Evolutionary conservation across 805 yeast species (phyloP), one percentile per base, ranked within the genome.

Genomic region (Nakazawaea wyomingensis): DNA sequence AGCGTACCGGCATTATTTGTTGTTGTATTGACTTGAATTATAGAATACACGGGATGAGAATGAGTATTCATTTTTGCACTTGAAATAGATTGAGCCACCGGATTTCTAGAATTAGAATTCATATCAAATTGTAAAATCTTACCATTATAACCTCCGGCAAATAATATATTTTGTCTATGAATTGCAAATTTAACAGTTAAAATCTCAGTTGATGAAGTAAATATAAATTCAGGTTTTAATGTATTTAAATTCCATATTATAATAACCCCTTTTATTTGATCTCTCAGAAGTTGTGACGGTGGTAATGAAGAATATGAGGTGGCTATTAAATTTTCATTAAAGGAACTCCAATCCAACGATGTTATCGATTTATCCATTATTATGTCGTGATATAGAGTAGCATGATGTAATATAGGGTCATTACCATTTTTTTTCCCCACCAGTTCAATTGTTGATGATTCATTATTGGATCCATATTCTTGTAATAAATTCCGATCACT

Each of bases 61-160:
- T 45, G 48, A 2, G 47, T 39, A 14, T 44, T 32, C 4, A 30
- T 16, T 14, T 37, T 31, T 6, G 32, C 22, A n/a, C 36, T 30
- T 21, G 41, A 31, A 5, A 45, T 42, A 4, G 43, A 29, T 27
- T 41, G 39, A 2, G 37, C 21, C 9, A 41, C 22, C n/a, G 48
- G 43, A 13, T 14, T 18, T 16, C 33, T 27, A 4, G 43, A 35
- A 10, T 14, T 27, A 1, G 43, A 27, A 4, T n/a, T 31, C n/a
- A 68, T 48, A 42, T 69, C 71, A 71, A 71, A 69, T 30, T 66
- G 55, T 9, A 61, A 65, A 2, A 69, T 43, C 27, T 56, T 58
- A 0, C 75, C 75, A 47, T 62, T 62, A 4, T 48, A 48, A 24
- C 66, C 52, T 0, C 72, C 72, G 3, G 65, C 74, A 31, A 66